These are phyloP conservation scores for Penicillium herquei DNA, from an alignment of 495 filamentous ascomycete genomes.

Conservation along the genomic window DNA sequence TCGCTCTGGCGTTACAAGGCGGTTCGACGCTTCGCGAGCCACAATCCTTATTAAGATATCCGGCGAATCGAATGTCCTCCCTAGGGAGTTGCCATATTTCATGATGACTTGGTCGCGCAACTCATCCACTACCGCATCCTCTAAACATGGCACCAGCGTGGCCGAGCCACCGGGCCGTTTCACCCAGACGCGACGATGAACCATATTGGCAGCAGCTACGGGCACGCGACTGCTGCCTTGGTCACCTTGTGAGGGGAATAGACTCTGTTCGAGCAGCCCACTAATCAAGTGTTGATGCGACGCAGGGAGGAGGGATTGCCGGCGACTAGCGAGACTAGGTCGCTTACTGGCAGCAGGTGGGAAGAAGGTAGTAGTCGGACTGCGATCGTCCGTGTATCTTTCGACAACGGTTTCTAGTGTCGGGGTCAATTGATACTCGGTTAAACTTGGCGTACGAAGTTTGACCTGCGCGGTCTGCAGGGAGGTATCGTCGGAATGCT, in stretches of 20 bases:
- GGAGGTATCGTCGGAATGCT: conserved; percentile 26
- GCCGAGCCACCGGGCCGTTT: conserved; percentile 79
- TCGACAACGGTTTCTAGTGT: conserved; percentile 35
- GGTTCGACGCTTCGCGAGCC: conserved; percentile 45
- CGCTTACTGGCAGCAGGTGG: conserved; percentile 31
- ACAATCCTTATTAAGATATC: conserved; percentile 72
- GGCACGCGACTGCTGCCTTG: conserved; percentile 17
- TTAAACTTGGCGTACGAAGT: conserved; percentile 7
- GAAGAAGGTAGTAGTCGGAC: conserved; percentile 19
- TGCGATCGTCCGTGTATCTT: conserved; percentile 16
- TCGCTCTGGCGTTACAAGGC: conserved; percentile 58
- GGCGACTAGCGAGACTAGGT: conserved; percentile 43
- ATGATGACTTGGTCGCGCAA: conserved; percentile 86
- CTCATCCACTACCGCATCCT: conserved; percentile 93
- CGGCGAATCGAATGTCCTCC: conserved; percentile 82
- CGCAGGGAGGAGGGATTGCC: conserved; percentile 50
- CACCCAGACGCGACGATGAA: conserved; percentile 89
- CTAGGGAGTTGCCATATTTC: conserved; percentile 92
- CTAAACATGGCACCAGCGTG: conserved; percentile 78
- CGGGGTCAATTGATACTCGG: conserved; percentile 31
- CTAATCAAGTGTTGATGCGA: conserved; percentile 46
- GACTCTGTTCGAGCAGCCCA: conserved; percentile 35
- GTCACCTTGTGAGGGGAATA: conserved; percentile 25
- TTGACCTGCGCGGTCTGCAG: conserved; percentile 17
- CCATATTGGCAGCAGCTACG: conserved; percentile 31